Evolutionary conservation across 2,329 filamentous ascomycete genomes (phyloP).

Genomic region (Aquanectria penicillioides): DNA sequence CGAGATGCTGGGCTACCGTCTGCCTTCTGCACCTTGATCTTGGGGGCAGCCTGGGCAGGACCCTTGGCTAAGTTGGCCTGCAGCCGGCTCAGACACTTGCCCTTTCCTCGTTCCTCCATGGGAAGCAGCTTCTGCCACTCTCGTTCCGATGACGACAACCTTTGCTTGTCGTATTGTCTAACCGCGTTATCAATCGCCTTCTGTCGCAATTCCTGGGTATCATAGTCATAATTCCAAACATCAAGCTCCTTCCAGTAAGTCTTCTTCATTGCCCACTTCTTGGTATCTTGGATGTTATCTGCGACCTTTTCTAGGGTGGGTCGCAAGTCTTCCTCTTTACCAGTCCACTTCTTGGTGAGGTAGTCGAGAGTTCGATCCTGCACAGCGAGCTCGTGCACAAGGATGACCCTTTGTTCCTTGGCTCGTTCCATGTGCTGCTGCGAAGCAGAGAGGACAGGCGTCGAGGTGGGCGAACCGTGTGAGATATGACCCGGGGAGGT

Average conservation of each 20-base stretch:
- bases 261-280: slow-evolving; percentile 67
- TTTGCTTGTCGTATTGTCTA: slow-evolving; percentile 67
- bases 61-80: slow-evolving; percentile 68
- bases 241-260: slow-evolving; percentile 71
- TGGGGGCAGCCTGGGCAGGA: slow-evolving; percentile 57
- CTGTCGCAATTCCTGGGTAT: slow-evolving; percentile 63
- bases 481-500: slow-evolving; percentile 66
- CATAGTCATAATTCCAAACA: slow-evolving; percentile 70
- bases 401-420: slow-evolving; percentile 61
- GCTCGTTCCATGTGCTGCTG: slow-evolving; percentile 63
- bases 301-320: slow-evolving; percentile 67
- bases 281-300: slow-evolving; percentile 56
- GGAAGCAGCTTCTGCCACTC: slow-evolving; percentile 71
- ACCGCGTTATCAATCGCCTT: slow-evolving; percentile 70
- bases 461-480: slow-evolving; percentile 63
- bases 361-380: slow-evolving; percentile 61
- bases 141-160: slow-evolving; percentile 64
- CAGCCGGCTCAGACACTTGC: slow-evolving; percentile 69
- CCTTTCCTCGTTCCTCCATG: slow-evolving; percentile 65
- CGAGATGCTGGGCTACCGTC: slow-evolving; percentile 57
- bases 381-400: slow-evolving; percentile 71
- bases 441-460: slow-evolving; percentile 59
- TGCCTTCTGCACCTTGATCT: slow-evolving; percentile 60
- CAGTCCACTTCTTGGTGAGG: slow-evolving; percentile 61
- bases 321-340: slow-evolving; percentile 64